phyloP scores from a whole-genome alignment of 2,329 filamentous ascomycete genomes.

The Setomelanomma holmii region DNA sequence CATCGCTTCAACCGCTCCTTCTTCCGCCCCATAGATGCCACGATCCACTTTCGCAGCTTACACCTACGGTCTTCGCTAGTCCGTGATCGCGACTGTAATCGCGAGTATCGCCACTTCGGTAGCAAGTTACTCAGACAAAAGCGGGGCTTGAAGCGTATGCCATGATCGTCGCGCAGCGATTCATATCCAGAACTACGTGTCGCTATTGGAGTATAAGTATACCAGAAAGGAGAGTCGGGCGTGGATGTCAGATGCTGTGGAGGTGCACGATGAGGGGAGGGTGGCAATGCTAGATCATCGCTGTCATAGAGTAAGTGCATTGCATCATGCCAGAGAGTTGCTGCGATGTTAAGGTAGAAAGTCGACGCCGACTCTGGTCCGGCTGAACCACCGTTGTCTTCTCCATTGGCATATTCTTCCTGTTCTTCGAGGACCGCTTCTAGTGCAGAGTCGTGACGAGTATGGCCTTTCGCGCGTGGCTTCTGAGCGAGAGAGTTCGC shows the following conservation, averaged over 20 bases:
- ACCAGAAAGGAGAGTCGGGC: background rate
- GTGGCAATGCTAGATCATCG: background rate
- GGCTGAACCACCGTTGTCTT: too few species aligned
- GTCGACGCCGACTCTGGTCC: too few species aligned
- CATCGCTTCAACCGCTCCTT: background rate
- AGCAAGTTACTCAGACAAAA: background rate
- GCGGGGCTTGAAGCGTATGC: background rate
- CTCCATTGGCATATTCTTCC: too few species aligned
- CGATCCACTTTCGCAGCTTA: background rate
- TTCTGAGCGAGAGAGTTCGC: too few species aligned
- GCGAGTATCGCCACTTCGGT: background rate
- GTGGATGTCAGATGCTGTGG: too few species aligned
- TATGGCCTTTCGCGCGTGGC: too few species aligned
- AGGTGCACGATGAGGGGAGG: too few species aligned
- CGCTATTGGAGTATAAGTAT: background rate
- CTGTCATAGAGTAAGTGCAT: background rate
- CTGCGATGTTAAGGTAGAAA: background rate
- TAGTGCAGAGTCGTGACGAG: too few species aligned
- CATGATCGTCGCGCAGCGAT: background rate
- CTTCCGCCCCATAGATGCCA: background rate
- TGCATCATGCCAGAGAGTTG: background rate
- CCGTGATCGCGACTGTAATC: too few species aligned
- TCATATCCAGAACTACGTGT: background rate
- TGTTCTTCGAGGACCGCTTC: too few species aligned
- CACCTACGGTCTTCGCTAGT: background rate